phyloP scores from a whole-genome alignment of 176 grass and related monocot species.

The Phoenix dactylifera region DNA sequence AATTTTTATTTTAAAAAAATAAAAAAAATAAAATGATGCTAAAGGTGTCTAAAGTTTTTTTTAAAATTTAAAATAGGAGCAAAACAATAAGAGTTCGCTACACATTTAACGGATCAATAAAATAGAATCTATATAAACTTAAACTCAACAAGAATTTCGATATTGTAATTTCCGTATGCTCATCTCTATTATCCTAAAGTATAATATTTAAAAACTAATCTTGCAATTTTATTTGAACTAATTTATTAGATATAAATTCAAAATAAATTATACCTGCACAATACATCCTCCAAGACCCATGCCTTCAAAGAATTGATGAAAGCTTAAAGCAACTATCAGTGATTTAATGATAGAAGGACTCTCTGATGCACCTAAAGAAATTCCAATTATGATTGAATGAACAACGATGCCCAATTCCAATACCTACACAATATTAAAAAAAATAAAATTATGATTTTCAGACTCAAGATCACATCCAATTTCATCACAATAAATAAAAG shows the following conservation, averaged over 20 bases:
- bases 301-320: conserved; percentile 81
- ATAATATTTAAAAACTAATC: not conserved
- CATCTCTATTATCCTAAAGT: too few species aligned
- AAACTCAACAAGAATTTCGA: too few species aligned
- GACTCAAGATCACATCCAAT: too few species aligned
- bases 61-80: too few species aligned
- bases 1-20: too few species aligned
- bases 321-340: conserved; percentile 42
- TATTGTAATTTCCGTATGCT: too few species aligned
- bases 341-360: conserved; percentile 33
- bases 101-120: too few species aligned
- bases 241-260: not conserved
- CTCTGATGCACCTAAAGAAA: conserved; percentile 50
- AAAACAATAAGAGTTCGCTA: too few species aligned
- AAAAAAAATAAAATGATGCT: too few species aligned
- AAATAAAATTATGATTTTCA: not conserved
- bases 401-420: conserved; percentile 68
- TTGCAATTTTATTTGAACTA: not conserved
- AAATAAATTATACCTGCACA: conserved; percentile 32
- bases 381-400: conserved; percentile 76
- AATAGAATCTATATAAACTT: too few species aligned
- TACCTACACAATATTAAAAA: conserved; percentile 25
- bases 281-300: conserved; percentile 70
- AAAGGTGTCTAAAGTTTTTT: too few species aligned
- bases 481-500: too few species aligned